Conservation (phyloP, 257 asterid genomes). For the Cynanchum wilfordii region DNA sequence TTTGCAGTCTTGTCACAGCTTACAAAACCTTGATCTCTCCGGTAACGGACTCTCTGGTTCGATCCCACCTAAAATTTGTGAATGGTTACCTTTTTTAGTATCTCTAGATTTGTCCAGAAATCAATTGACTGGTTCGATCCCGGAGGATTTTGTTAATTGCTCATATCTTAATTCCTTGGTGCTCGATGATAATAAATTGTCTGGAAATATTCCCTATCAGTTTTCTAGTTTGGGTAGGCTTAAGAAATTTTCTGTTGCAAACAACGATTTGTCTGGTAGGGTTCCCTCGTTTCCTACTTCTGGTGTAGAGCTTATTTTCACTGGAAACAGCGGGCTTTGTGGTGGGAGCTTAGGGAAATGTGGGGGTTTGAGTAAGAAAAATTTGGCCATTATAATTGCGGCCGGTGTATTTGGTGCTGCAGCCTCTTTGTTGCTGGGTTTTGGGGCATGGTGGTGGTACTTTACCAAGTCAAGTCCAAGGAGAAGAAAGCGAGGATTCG, state of each 20-base stretch:
- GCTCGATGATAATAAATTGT: constrained; percentile 45
- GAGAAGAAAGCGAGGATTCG: constrained; percentile 57
- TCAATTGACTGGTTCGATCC: constrained; percentile 57
- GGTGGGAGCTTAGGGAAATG: constrained; percentile 66
- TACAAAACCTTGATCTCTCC: constrained; percentile 59
- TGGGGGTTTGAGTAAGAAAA: constrained; percentile 74
- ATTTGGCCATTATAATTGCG: constrained; percentile 66
- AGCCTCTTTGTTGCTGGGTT: constrained; percentile 67
- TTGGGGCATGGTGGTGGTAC: constrained; percentile 84
- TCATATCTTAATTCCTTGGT: constrained; percentile 50
- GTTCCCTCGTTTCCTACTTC: constrained; percentile 49
- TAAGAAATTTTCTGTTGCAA: constrained; percentile 48
- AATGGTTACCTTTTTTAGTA: constrained; percentile 74
- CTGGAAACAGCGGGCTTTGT: constrained; percentile 66
- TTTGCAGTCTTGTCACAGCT: constrained; percentile 51
- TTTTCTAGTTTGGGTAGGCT: constrained; percentile 60
- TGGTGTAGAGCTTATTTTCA: constrained; percentile 31
- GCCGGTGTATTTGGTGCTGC: constrained; percentile 90
- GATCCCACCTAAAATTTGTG: constrained; percentile 64
- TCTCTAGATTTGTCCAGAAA: constrained; percentile 71
- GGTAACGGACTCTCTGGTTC: constrained; percentile 67
- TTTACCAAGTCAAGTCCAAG: constrained; percentile 31
- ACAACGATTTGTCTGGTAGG: constrained; percentile 62
- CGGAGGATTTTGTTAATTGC: constrained; percentile 62
- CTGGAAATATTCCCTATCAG: constrained; percentile 62